Base-by-base conservation (phyloP, 1,284 basidiomycete species). In the Marasmius sp. region DNA sequence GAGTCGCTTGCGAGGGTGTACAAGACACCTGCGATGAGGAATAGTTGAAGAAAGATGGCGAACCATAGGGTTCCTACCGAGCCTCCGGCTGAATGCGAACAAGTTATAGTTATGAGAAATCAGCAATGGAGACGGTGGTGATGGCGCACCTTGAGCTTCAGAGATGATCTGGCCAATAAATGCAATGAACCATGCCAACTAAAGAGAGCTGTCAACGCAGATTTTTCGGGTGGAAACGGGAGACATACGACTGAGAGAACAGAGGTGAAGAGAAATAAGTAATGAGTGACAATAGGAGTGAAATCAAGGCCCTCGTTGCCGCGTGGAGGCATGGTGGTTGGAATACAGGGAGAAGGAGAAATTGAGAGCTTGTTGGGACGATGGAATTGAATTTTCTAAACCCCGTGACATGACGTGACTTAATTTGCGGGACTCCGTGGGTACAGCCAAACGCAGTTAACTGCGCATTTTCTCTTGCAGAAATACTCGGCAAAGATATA, bases 111-210 rank as follows among this genome's bases (percentile, higher is more conserved):
- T 63, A 68, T 51, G 59, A 60, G 55, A 64, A 61, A 58, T 64
- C 41, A 64, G 47, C 61, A 49, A 52, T 11, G 54, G 45, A 22
- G 48, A 20, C 58, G 58, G 49, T 51, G 49, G 49, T 36, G 20
- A 38, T 57, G 2, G 79, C 84, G 71, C 72, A 92, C 91, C 71
- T 66, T 82, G 76, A 37, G 89, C 84, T 41, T 86, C 89, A 33
- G 87, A 82, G 60, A 92, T 84, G 43, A 82, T 81, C 71, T 93
- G 93, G 14, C 87, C 85, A 70, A 97, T 90, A 79, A 98, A 97
- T 1, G 96, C 94, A 53, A 94, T 87, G 71, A 97, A 87, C 95
- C 96, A 98, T 64, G 89, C 94, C 64, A 88, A 79, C 92, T 93
- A 71, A 50, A 61, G 52, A 63, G 54, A 50, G 52, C 59, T 55